Percentiles rank a stretch among this genome's conserved stretches.
Evolutionary conservation across 2,329 filamentous ascomycete genomes (phyloP).

Genomic region (Hypoxylon sp.): DNA sequence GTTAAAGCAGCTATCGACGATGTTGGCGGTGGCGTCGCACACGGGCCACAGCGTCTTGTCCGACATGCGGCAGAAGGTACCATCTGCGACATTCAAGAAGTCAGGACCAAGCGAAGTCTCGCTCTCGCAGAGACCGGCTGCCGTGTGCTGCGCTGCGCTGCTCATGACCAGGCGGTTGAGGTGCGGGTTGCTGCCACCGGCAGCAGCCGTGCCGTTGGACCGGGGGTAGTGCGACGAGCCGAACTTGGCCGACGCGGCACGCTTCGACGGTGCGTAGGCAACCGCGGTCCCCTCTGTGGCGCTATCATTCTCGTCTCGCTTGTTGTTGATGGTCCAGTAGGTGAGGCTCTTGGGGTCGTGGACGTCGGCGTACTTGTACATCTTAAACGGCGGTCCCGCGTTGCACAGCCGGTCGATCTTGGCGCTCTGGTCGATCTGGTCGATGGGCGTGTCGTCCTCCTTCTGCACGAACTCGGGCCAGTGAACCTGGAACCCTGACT

Average conservation of each 20-base stretch:
- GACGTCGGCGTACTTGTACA: constrained; percentile 35
- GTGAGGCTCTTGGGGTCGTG: constrained; percentile 35
- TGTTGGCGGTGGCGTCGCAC: constrained; percentile 24
- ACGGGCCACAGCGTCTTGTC: constrained; percentile 44
- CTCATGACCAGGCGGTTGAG: constrained; percentile 39
- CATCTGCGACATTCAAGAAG: constrained; percentile 39
- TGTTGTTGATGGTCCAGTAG: constrained; percentile 32
- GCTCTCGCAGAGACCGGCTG: constrained; percentile 41
- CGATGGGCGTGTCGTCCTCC: constrained; percentile 16
- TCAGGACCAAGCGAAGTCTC: constrained; percentile 44
- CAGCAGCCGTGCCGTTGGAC: constrained; percentile 1
- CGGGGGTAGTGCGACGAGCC: constrained; percentile 1
- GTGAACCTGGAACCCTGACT: constrained; percentile 50
- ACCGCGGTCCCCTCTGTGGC: not conserved
- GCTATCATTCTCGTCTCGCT: constrained; percentile 11
- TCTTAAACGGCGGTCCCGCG: constrained; percentile 36
- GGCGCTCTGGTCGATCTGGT: constrained; percentile 20
- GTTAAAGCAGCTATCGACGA: constrained; percentile 40
- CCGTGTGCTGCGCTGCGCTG: constrained; percentile 37
- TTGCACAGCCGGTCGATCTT: constrained; percentile 41
- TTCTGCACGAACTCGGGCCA: constrained; percentile 46
- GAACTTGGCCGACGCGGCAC: constrained; percentile 33
- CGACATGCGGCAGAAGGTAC: constrained; percentile 48
- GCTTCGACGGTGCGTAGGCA: constrained; percentile 26
- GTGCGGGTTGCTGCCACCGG: constrained; percentile 7